phyloP scores from a whole-genome alignment of 1,139 yeast species.

The Yamadazyma spencermartinsiae region DNA sequence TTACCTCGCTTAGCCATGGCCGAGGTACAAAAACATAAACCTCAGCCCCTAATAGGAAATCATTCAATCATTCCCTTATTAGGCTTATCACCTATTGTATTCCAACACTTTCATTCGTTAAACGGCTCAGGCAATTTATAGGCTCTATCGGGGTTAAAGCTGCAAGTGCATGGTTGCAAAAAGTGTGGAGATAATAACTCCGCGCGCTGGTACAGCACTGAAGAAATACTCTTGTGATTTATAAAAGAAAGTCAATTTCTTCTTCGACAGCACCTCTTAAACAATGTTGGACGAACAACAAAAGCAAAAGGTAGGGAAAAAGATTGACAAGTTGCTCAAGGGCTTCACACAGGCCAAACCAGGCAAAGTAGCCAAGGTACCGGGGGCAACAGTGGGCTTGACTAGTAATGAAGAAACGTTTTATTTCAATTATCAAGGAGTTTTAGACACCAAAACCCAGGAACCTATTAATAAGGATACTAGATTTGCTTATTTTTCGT shows the following conservation, averaged over 20 bases:
- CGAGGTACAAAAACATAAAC: too few species aligned
- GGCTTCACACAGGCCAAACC: constrained; percentile 15
- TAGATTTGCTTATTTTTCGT: constrained; percentile 41
- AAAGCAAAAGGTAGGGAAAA: constrained; percentile 5
- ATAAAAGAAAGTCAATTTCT: background rate
- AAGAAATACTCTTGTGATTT: too few species aligned
- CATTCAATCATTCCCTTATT: too few species aligned
- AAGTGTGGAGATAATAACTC: too few species aligned
- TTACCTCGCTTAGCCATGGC: too few species aligned
- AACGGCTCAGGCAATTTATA: too few species aligned
- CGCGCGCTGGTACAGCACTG: too few species aligned
- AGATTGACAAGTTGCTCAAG: constrained; percentile 18
- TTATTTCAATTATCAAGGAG: constrained; percentile 28
- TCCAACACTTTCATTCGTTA: too few species aligned
- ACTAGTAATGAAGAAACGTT: constrained; percentile 24
- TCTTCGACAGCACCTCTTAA: background rate
- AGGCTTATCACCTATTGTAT: too few species aligned
- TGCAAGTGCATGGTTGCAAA: too few species aligned
- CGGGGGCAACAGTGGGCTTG: constrained; percentile 31
- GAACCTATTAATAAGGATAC: constrained; percentile 25
- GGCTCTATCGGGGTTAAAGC: too few species aligned
- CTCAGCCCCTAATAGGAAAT: too few species aligned
- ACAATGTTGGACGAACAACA: constrained; percentile 7
- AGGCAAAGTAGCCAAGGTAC: constrained; percentile 19
- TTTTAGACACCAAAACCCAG: constrained; percentile 22